phyloP scores from a whole-genome alignment of 1,139 yeast genomes.

The Sugiyamaella novakii region DNA sequence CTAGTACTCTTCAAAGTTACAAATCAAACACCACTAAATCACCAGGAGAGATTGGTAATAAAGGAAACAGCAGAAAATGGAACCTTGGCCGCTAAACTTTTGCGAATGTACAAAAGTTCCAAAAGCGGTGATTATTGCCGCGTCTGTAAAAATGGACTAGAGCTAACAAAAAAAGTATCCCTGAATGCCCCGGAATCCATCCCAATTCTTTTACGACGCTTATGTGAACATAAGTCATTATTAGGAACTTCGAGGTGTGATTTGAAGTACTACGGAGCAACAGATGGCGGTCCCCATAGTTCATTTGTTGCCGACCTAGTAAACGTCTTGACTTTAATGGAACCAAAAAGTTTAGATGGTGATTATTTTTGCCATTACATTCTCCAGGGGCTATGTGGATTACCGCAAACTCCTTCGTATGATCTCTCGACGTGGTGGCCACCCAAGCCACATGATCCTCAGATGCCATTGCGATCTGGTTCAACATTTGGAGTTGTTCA shows the following conservation, averaged over 20 bases:
- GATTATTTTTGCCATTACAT: conserved; percentile 57
- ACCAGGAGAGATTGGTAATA: conserved; percentile 10
- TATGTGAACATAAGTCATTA: conserved; percentile 22
- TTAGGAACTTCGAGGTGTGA: conserved; percentile 18
- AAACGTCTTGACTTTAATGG: conserved; percentile 51
- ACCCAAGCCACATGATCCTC: conserved; percentile 41
- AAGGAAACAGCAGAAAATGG: conserved; percentile 17
- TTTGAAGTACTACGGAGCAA: conserved; percentile 16
- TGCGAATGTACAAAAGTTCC: conserved; percentile 17
- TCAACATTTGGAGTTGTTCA: conserved; percentile 65
- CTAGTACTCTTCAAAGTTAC: conserved; percentile 2
- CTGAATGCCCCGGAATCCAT: conserved; percentile 22
- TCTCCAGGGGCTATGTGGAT: conserved; percentile 46
- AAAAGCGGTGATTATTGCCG: conserved; percentile 20
- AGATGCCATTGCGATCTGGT: conserved; percentile 42
- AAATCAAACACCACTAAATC: conserved; percentile 15
- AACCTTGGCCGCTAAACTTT: conserved; percentile 10
- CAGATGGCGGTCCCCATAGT: conserved; percentile 19
- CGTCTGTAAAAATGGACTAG: conserved; percentile 25
- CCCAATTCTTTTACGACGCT: conserved; percentile 19
- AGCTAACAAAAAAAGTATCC: conserved; percentile 23
- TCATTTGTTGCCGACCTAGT: conserved; percentile 45
- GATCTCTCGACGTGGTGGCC: conserved; percentile 51
- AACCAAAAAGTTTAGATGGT: conserved; percentile 51
- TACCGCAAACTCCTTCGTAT: conserved; percentile 50